Percentiles rank a stretch among this genome's conserved stretches.
phyloP scores from a whole-genome alignment of 768 basidiomycete species.

The Naganishia randhawae region DNA sequence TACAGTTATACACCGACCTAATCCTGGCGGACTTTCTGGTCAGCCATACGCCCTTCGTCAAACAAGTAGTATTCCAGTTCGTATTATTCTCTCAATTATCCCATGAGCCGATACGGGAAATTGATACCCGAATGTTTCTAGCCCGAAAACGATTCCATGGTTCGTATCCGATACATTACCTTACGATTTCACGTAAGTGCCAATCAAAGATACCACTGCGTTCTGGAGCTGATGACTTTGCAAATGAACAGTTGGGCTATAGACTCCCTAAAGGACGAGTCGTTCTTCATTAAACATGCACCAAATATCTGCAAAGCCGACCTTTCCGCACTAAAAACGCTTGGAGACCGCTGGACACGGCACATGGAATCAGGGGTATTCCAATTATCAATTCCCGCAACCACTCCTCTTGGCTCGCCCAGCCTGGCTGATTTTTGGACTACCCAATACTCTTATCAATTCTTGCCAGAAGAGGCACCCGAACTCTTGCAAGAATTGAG shows the following conservation, averaged over 20 bases:
- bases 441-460: constrained; percentile 47
- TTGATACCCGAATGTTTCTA: constrained; percentile 44
- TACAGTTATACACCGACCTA: constrained; percentile 83
- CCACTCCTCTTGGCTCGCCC: constrained; percentile 60
- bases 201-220: constrained; percentile 39
- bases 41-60: constrained; percentile 77
- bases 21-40: constrained; percentile 77
- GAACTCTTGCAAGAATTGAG: constrained; percentile 56
- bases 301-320: constrained; percentile 45
- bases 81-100: constrained; percentile 39
- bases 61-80: constrained; percentile 83
- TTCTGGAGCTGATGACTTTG: background rate
- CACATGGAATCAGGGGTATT: constrained; percentile 73
- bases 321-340: constrained; percentile 53
- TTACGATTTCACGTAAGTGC: constrained; percentile 62
- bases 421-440: constrained; percentile 51
- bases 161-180: constrained; percentile 95
- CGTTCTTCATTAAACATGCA: constrained; percentile 58
- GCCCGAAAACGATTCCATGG: constrained; percentile 93
- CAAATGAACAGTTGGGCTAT: constrained; percentile 54
- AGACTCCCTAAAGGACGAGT: constrained; percentile 53
- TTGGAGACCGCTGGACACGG: constrained; percentile 68
- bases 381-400: constrained; percentile 63
- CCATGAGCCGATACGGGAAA: background rate
- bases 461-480: constrained; percentile 42